Conservation (phyloP, 306 rosid species). For the Trifolium pratense region DNA sequence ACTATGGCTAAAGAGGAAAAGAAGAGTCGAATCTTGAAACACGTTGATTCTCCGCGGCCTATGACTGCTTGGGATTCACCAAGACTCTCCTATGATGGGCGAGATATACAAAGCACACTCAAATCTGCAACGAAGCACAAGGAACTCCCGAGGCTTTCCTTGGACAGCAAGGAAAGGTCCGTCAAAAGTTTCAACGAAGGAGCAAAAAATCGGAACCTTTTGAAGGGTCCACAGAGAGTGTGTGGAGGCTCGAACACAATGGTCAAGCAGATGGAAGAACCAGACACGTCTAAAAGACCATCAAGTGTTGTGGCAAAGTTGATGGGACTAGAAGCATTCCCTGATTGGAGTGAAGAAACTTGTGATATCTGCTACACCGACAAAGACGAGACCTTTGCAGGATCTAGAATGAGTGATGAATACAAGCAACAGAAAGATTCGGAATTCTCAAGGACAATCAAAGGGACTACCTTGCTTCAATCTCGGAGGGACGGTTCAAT, state of each 20-base stretch:
- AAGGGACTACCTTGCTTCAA: background rate
- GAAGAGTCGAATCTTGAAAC: constrained; percentile 51
- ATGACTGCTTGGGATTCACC: constrained; percentile 51
- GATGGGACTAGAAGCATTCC: constrained; percentile 84
- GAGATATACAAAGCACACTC: constrained; percentile 54
- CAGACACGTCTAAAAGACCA: constrained; percentile 59
- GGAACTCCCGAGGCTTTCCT: constrained; percentile 88
- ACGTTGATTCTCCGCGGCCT: constrained; percentile 90
- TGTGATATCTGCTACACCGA: constrained; percentile 41
- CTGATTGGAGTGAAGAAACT: constrained; percentile 56
- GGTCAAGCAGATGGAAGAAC: constrained; percentile 58
- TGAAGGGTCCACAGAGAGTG: constrained; percentile 54
- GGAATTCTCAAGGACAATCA: constrained; percentile 44
- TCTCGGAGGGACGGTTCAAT: constrained; percentile 50
- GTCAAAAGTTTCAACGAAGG: constrained; percentile 48
- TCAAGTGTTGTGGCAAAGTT: constrained; percentile 80
- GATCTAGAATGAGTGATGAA: constrained; percentile 50
- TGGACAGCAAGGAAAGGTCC: constrained; percentile 80
- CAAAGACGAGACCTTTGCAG: constrained; percentile 46
- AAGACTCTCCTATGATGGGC: constrained; percentile 86
- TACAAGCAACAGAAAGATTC: constrained; percentile 48
- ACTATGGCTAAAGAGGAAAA: constrained; percentile 57
- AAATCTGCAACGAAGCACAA: constrained; percentile 60
- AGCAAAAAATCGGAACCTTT: constrained; percentile 49
- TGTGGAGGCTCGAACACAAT: constrained; percentile 42